A percentile compares a stretch with the other conserved stretches of the same genome.
phyloP scores from a whole-genome alignment of 495 filamentous ascomycete genomes.

The Sphaerosporella brunnea region DNA sequence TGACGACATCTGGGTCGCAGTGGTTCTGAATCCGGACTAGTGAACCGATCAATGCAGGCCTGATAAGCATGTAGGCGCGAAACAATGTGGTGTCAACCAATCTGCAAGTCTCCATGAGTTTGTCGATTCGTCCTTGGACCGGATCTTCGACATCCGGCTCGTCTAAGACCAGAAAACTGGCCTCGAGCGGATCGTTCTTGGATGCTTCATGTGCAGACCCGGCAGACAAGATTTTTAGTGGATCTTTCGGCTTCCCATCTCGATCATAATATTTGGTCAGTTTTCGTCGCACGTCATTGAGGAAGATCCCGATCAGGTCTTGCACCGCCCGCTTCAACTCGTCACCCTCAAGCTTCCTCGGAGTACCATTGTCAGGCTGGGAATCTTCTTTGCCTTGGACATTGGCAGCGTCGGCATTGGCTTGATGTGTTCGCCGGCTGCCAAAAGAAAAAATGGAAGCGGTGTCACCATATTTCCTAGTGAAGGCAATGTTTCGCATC shows the following conservation, averaged over 20 bases:
- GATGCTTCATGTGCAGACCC: constrained; percentile 12
- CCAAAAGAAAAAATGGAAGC: constrained; percentile 24
- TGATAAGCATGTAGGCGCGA: constrained; percentile 77
- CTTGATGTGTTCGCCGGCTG: constrained; percentile 8
- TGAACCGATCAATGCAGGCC: constrained; percentile 65
- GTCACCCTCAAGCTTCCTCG: constrained; percentile 40
- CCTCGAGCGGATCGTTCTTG: constrained; percentile 31
- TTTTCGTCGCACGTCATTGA: constrained; percentile 64
- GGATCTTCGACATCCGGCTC: constrained; percentile 30
- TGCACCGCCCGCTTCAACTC: constrained; percentile 63
- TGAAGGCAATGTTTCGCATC: constrained; percentile 3
- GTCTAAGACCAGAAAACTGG: constrained; percentile 19
- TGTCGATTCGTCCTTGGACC: constrained; percentile 47
- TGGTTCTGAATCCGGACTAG: constrained; percentile 95
- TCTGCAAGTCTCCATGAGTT: constrained; percentile 54
- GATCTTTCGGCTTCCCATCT: constrained; percentile 34
- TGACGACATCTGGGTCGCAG: constrained; percentile 88
- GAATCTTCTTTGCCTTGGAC: constrained; percentile 15
- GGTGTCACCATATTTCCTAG: constrained; percentile 12
- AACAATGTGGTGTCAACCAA: constrained; percentile 89
- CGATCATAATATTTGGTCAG: constrained; percentile 69
- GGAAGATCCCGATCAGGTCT: constrained; percentile 59
- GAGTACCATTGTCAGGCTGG: constrained; percentile 15
- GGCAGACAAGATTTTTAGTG: constrained; percentile 1
- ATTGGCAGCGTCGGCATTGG: constrained; percentile 18